Conservation (phyloP, 2,329 filamentous ascomycete species). For the Diaporthe nobilis region DNA sequence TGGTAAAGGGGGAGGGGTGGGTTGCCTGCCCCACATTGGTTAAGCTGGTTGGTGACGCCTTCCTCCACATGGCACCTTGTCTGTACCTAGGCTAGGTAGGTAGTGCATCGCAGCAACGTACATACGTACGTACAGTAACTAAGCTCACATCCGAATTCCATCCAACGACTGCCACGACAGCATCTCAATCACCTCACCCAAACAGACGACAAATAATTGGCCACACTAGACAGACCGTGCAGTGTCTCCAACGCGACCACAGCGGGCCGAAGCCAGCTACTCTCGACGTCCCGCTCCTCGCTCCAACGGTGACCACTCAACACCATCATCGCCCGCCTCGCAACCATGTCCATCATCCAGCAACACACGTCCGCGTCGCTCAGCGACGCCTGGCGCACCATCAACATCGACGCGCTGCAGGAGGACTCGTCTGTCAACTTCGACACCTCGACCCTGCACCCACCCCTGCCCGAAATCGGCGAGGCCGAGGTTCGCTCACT, state of each 20-base stretch:
- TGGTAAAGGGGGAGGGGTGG: slow-evolving; percentile 9
- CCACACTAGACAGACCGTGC: neutral
- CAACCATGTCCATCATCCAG: slow-evolving; percentile 76
- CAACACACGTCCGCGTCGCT: slow-evolving; percentile 73
- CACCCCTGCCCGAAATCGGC: slow-evolving; percentile 79
- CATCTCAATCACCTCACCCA: neutral
- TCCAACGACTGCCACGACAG: neutral
- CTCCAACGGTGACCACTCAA: slow-evolving; percentile 3
- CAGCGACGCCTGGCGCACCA: slow-evolving; percentile 82
- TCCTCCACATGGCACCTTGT: slow-evolving; percentile 28
- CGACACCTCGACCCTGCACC: slow-evolving; percentile 85
- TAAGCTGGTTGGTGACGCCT: slow-evolving; percentile 28
- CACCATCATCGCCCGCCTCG: neutral
- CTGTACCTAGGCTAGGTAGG: neutral
- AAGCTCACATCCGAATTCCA: neutral
- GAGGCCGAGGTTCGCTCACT: slow-evolving; percentile 85
- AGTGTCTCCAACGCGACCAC: neutral
- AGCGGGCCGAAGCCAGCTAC: neutral
- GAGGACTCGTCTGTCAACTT: slow-evolving; percentile 94
- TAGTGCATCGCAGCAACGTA: neutral
- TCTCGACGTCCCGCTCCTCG: neutral
- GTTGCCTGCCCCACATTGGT: slow-evolving; percentile 19
- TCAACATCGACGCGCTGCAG: slow-evolving; percentile 93
- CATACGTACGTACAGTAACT: neutral
- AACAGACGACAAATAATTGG: neutral